Evolutionary conservation across 768 basidiomycete genomes (phyloP).

Genomic region (Lentinula raphanica): DNA sequence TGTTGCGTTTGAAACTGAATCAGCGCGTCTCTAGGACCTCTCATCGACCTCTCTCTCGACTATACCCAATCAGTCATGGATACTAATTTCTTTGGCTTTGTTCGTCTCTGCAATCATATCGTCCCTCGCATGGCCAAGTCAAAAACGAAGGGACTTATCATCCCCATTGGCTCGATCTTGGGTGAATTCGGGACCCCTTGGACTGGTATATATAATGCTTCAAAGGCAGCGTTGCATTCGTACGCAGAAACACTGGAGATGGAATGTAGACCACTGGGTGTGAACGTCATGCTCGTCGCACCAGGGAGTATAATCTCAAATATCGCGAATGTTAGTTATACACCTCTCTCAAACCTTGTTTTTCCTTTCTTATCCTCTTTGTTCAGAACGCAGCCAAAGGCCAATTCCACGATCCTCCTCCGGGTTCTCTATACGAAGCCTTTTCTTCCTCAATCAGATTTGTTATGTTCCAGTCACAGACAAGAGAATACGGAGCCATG

Average conservation of each 20-base stretch:
- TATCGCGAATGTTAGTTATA: slow-evolving; percentile 10
- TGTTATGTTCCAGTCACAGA: slow-evolving; percentile 3
- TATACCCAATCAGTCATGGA: slow-evolving; percentile 17
- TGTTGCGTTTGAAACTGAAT: background rate
- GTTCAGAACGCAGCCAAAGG: background rate
- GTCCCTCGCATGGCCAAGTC: slow-evolving; percentile 25
- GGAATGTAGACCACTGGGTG: slow-evolving; percentile 24
- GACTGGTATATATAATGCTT: slow-evolving; percentile 24
- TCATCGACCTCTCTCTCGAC: slow-evolving; percentile 22
- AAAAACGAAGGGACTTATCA: slow-evolving; percentile 21
- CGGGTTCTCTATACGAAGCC: slow-evolving; percentile 1
- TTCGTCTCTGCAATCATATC: slow-evolving; percentile 23
- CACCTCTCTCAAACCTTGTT: background rate
- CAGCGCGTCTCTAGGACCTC: slow-evolving; percentile 15
- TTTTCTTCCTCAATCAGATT: background rate
- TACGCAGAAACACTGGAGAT: slow-evolving; percentile 24
- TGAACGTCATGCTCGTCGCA: slow-evolving; percentile 24
- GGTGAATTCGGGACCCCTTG: slow-evolving; percentile 25
- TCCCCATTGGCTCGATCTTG: slow-evolving; percentile 26
- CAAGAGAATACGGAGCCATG: slow-evolving; percentile 3
- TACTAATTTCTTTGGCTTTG: slow-evolving; percentile 22
- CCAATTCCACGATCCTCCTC: background rate
- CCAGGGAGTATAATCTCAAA: slow-evolving; percentile 21
- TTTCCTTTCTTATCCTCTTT: background rate
- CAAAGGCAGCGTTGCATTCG: slow-evolving; percentile 25